These are phyloP conservation scores for Hevea brasiliensis DNA, from an alignment of 345 rosid genomes.

Conservation along the genomic window DNA sequence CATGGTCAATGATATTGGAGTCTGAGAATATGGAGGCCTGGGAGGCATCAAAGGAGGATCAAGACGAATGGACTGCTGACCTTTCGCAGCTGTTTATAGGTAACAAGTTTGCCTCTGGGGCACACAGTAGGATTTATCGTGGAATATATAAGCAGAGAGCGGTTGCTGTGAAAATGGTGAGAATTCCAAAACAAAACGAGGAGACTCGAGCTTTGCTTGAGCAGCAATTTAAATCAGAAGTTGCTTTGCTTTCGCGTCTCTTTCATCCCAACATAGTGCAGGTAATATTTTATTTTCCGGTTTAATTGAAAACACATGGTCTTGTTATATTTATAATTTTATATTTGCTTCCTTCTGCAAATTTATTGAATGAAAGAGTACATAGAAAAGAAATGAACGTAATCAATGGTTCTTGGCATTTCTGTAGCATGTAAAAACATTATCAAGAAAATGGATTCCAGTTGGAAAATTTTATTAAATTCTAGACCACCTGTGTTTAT, in stretches of 20 bases:
- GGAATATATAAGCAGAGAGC: slow-evolving; percentile 99
- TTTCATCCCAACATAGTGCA: slow-evolving; percentile 86
- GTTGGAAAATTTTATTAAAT: not conserved
- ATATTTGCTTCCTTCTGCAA: not conserved
- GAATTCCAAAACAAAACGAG: slow-evolving; percentile 78
- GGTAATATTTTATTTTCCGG: slow-evolving; percentile 26
- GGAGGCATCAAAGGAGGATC: slow-evolving; percentile 83
- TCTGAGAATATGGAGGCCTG: slow-evolving; percentile 95
- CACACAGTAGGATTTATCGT: slow-evolving; percentile 85
- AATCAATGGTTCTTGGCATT: not conserved
- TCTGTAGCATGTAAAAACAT: not conserved
- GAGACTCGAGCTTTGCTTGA: slow-evolving; percentile 83
- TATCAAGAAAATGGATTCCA: not conserved
- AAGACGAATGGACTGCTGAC: slow-evolving; percentile 99
- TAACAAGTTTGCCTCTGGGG: slow-evolving; percentile 96
- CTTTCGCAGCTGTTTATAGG: slow-evolving; percentile 95
- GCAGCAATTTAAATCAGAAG: slow-evolving; percentile 94
- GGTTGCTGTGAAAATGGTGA: slow-evolving; percentile 96
- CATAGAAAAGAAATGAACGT: not conserved
- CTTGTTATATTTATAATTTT: not conserved
- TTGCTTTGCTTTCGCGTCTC: slow-evolving; percentile 92
- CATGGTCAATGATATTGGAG: slow-evolving; percentile 97
- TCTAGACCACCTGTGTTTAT: not conserved
- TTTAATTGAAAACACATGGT: too few relatives aligned
- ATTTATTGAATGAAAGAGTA: not conserved